phyloP scores from a whole-genome alignment of 139 green algal species.

The Haematococcus lacustris region DNA sequence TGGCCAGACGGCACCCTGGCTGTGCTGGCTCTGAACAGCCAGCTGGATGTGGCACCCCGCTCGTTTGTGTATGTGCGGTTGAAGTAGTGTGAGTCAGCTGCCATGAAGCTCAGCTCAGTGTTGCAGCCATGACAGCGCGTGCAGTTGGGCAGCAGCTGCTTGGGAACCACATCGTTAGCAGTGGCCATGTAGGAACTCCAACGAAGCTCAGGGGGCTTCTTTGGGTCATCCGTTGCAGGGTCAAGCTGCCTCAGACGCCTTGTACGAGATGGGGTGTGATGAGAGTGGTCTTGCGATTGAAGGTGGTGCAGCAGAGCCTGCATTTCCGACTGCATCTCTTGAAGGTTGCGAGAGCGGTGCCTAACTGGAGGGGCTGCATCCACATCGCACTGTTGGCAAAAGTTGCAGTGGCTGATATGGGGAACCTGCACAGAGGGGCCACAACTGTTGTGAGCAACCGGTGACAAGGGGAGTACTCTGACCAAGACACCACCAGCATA shows the following conservation, averaged over 20 bases:
- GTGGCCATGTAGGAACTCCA: constrained; percentile 10
- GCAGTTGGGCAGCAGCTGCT: constrained; percentile 13
- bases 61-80: constrained; percentile 18
- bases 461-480: no score
- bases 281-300: neutral
- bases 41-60: constrained; percentile 18
- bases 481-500: no score
- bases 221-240: constrained; percentile 1
- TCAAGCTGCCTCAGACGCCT: neutral
- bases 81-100: neutral
- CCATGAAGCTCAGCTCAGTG: constrained; percentile 17
- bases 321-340: neutral
- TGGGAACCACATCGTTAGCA: constrained; percentile 1
- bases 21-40: constrained; percentile 18
- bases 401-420: constrained; percentile 1
- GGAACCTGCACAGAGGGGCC: no score
- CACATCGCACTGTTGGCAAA: neutral
- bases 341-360: neutral
- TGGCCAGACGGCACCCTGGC: constrained; percentile 1
- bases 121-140: constrained; percentile 26
- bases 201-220: constrained; percentile 4
- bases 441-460: no score
- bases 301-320: neutral
- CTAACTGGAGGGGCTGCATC: neutral
- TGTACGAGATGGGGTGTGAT: no score